A percentile compares a stretch with the other conserved stretches of the same genome.
Evolutionary conservation across 2,329 filamentous ascomycete genomes (phyloP).

Genomic region (Fusarium sp.): DNA sequence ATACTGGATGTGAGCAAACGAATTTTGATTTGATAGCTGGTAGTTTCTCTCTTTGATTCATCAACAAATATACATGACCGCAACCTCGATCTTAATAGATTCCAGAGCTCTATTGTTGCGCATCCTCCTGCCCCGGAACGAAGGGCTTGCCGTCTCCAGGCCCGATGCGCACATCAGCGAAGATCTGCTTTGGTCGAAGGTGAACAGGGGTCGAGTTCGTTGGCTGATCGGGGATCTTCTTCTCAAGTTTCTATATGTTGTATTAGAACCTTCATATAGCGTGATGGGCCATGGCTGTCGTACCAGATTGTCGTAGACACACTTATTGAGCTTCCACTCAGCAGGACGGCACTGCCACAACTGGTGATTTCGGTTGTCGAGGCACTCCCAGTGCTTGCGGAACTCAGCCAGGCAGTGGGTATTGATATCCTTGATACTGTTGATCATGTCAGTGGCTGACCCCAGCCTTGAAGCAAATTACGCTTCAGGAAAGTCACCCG

Average conservation of each 20-base stretch:
- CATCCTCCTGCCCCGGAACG: conserved; percentile 45
- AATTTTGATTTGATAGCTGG: conserved; percentile 25
- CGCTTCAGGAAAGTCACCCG: neutral
- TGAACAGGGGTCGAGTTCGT: conserved; percentile 76
- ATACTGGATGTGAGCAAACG: neutral
- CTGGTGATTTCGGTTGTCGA: conserved; percentile 98
- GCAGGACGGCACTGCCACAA: conserved; percentile 91
- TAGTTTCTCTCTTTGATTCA: conserved; percentile 41
- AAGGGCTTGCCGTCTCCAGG: conserved; percentile 55
- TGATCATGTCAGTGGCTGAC: conserved; percentile 26
- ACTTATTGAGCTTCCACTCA: conserved; percentile 92
- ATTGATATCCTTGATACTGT: conserved; percentile 92
- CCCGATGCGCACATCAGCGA: conserved; percentile 61
- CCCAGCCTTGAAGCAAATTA: neutral
- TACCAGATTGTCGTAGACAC: conserved; percentile 95
- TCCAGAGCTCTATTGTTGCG: conserved; percentile 46
- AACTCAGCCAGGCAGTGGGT: conserved; percentile 92
- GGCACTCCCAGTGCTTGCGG: conserved; percentile 90
- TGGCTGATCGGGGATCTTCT: conserved; percentile 78
- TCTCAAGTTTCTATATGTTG: conserved; percentile 74
- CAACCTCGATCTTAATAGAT: conserved; percentile 29
- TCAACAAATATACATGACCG: conserved; percentile 45
- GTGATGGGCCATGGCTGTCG: conserved; percentile 41
- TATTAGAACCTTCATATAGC: conserved; percentile 4
- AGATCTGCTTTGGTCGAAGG: conserved; percentile 71